Evolutionary conservation across 345 rosid genomes (phyloP).

Genomic region (Pseudoturritis turrita): DNA sequence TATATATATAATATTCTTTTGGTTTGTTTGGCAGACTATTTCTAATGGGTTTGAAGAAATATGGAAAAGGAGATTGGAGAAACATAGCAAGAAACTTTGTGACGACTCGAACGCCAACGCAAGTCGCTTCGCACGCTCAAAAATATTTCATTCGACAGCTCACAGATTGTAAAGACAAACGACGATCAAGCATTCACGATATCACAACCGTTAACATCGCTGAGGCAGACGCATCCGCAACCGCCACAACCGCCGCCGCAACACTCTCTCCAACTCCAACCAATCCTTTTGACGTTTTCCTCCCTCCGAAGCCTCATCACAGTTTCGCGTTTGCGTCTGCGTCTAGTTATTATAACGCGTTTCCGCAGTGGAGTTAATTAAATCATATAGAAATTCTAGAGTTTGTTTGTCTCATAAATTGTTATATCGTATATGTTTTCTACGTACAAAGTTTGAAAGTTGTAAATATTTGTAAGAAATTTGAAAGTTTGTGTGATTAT

Average conservation of each 20-base stretch:
- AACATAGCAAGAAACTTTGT: constrained; percentile 82
- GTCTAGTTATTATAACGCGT: constrained; percentile 9
- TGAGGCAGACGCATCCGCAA: constrained; percentile 28
- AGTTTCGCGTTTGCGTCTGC: constrained; percentile 22
- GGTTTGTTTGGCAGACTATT: constrained; percentile 46
- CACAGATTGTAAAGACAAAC: constrained; percentile 88
- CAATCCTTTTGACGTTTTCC: constrained; percentile 12
- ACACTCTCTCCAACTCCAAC: constrained; percentile 9
- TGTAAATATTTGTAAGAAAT: constrained; percentile 22
- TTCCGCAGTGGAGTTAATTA: constrained; percentile 19
- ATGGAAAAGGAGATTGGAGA: constrained; percentile 99
- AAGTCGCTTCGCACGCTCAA: constrained; percentile 97
- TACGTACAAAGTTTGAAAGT: constrained; percentile 10
- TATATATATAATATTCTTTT: neutral
- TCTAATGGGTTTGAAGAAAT: constrained; percentile 85
- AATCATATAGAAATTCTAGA: neutral
- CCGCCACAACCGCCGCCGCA: constrained; percentile 29
- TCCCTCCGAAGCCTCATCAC: constrained; percentile 11
- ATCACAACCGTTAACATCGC: constrained; percentile 76
- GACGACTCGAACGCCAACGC: constrained; percentile 80
- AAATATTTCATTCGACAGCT: constrained; percentile 93
- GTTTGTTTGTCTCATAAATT: neutral
- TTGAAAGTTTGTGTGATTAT: constrained; percentile 11
- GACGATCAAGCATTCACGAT: constrained; percentile 96
- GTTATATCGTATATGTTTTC: neutral